Conservation (phyloP, 2,329 filamentous ascomycete species). For the Alternaria metachromatica region DNA sequence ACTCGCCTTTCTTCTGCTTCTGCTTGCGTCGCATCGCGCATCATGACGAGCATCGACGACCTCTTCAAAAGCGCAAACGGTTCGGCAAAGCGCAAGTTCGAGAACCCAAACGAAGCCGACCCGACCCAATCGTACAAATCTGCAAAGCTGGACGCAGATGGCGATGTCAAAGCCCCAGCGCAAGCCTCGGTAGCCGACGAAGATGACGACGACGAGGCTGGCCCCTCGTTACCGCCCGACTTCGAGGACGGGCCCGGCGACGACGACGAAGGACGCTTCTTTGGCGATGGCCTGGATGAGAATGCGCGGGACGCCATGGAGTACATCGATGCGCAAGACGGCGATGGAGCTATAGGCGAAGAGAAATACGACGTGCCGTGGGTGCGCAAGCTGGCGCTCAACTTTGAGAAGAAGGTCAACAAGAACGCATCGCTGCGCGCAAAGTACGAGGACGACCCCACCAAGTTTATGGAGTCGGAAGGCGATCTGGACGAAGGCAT, state of each 20-base stretch:
- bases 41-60: conserved; percentile 67
- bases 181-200: conserved; percentile 59
- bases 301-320: conserved; percentile 85
- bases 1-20: neutral
- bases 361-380: conserved; percentile 85
- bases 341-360: conserved; percentile 58
- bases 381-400: conserved; percentile 80
- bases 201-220: conserved; percentile 54
- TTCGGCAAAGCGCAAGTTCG: conserved; percentile 65
- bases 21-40: neutral
- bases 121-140: conserved; percentile 67
- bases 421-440: conserved; percentile 90
- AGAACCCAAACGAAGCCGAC: conserved; percentile 60
- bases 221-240: conserved; percentile 62
- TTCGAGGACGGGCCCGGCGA: conserved; percentile 62
- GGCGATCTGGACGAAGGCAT: conserved; percentile 89
- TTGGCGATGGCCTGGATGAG: conserved; percentile 85
- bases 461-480: conserved; percentile 83
- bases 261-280: conserved; percentile 94
- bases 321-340: conserved; percentile 77
- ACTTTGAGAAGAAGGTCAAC: conserved; percentile 88
- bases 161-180: conserved; percentile 57
- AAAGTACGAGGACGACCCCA: conserved; percentile 79
- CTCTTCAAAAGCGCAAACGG: conserved; percentile 65
- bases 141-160: conserved; percentile 60